phyloP scores from a whole-genome alignment of 2,329 filamentous ascomycete genomes.

The Mycosphaerelloides madeirae region DNA sequence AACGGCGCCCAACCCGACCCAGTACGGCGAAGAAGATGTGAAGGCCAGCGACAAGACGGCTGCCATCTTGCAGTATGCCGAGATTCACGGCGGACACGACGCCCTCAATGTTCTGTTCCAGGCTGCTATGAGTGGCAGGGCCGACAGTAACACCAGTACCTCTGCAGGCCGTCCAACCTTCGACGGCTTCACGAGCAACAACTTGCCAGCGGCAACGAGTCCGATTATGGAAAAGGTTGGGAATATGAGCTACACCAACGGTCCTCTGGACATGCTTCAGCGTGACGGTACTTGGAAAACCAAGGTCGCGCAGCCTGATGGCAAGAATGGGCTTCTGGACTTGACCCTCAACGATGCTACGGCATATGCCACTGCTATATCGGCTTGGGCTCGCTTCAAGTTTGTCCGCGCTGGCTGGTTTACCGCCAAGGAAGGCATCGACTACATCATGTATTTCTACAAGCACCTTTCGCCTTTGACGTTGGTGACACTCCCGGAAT shows the following conservation, averaged over 20 bases:
- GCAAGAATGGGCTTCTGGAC: slow-evolving; percentile 13
- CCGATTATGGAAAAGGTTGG: slow-evolving; percentile 20
- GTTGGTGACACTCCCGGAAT: slow-evolving; percentile 88
- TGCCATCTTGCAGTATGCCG: slow-evolving; percentile 55
- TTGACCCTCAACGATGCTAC: slow-evolving; percentile 30
- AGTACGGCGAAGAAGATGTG: slow-evolving; percentile 49
- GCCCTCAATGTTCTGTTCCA: slow-evolving; percentile 88
- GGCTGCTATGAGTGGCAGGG: slow-evolving; percentile 55
- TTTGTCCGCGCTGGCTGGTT: slow-evolving; percentile 98
- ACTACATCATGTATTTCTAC: slow-evolving; percentile 95
- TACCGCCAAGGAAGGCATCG: slow-evolving; percentile 85
- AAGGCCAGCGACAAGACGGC: slow-evolving; percentile 58
- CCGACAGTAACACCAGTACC: slow-evolving; percentile 40
- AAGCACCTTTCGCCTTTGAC: slow-evolving; percentile 85
- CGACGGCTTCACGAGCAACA: slow-evolving; percentile 20
- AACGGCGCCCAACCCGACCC: slow-evolving; percentile 31
- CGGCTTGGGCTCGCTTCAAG: slow-evolving; percentile 84
- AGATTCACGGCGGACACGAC: slow-evolving; percentile 87
- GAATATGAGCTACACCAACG: slow-evolving; percentile 18
- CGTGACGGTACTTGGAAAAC: slow-evolving; percentile 22
- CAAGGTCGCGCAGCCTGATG: slow-evolving; percentile 20
- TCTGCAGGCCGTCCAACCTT: slow-evolving; percentile 21
- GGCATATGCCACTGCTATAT: slow-evolving; percentile 60
- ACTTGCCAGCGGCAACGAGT: slow-evolving; percentile 21
- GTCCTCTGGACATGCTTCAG: slow-evolving; percentile 19